phyloP scores from a whole-genome alignment of 2,329 filamentous ascomycete genomes.

The Exophiala lecanii-corni region DNA sequence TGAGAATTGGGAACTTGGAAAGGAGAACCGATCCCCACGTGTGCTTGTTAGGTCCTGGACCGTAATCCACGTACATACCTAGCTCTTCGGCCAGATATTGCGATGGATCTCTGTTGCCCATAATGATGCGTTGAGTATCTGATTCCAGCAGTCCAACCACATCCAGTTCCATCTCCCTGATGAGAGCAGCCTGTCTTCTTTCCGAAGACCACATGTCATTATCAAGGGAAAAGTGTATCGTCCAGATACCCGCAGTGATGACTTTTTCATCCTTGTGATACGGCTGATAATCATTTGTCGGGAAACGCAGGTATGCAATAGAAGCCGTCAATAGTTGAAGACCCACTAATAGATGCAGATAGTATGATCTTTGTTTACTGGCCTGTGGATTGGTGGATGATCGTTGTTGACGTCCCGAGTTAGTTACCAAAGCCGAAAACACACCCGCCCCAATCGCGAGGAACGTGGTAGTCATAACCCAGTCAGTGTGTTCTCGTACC shows the following conservation, averaged over 20 bases:
- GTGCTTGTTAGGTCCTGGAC: constrained; percentile 96
- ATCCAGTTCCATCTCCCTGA: constrained; percentile 94
- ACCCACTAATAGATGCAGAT: constrained; percentile 65
- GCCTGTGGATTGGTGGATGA: constrained; percentile 37
- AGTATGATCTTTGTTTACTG: constrained; percentile 59
- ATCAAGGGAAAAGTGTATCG: constrained; percentile 94
- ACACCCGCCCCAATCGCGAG: constrained; percentile 77
- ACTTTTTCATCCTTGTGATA: constrained; percentile 85
- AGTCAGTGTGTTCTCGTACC: constrained; percentile 90
- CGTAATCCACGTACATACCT: constrained; percentile 98
- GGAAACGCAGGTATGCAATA: constrained; percentile 84
- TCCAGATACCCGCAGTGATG: constrained; percentile 96
- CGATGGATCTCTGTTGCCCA: constrained; percentile 96
- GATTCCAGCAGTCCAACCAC: constrained; percentile 92
- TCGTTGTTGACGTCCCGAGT: constrained; percentile 36
- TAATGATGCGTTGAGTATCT: constrained; percentile 95
- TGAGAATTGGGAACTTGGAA: constrained; percentile 95
- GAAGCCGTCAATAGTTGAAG: constrained; percentile 77
- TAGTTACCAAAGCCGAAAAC: constrained; percentile 59
- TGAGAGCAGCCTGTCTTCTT: constrained; percentile 82
- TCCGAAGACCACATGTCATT: constrained; percentile 99
- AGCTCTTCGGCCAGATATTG: constrained; percentile 93
- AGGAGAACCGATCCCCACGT: constrained; percentile 92
- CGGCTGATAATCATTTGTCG: constrained; percentile 82
- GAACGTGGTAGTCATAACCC: constrained; percentile 88